phyloP scores from a whole-genome alignment of 352 stramenopile genomes.

The Pythium sukuiense region DNA sequence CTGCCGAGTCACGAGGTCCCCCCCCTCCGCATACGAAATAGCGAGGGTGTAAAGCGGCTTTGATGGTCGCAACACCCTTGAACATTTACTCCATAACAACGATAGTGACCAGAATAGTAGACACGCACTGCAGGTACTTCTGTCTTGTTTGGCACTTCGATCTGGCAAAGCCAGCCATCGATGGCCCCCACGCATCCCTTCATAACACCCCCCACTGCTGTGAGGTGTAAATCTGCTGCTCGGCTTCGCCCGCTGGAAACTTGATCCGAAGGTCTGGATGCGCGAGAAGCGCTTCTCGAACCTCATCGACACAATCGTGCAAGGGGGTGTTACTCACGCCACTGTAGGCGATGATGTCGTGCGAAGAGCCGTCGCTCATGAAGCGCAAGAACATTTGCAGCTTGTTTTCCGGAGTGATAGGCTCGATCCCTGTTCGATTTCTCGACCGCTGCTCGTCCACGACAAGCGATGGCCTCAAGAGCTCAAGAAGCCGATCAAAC shows the following conservation, averaged over 20 bases:
- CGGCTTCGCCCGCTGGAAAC: neutral
- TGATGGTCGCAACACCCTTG: no score
- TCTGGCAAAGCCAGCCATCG: no score
- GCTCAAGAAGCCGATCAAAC: neutral
- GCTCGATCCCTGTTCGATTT: neutral
- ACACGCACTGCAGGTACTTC: no score
- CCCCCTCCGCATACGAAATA: no score
- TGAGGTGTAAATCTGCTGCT: neutral
- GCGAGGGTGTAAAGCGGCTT: no score
- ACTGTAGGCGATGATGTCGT: constrained; percentile 10
- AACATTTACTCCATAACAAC: no score
- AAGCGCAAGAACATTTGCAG: constrained; percentile 16
- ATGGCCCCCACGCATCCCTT: no score
- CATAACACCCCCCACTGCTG: no score
- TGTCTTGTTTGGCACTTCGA: no score
- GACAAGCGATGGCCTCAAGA: neutral
- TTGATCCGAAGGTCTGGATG: constrained; percentile 8
- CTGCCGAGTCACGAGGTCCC: no score
- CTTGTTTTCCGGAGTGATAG: constrained; percentile 10
- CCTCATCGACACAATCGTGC: constrained; percentile 2
- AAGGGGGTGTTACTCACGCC: constrained; percentile 4
- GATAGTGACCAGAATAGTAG: no score
- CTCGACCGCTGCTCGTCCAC: constrained; percentile 5
- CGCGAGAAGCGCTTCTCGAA: neutral
- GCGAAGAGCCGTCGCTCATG: neutral